Base-by-base conservation (phyloP, 768 basidiomycete species). In the Boletus rufocinnamomeus region DNA sequence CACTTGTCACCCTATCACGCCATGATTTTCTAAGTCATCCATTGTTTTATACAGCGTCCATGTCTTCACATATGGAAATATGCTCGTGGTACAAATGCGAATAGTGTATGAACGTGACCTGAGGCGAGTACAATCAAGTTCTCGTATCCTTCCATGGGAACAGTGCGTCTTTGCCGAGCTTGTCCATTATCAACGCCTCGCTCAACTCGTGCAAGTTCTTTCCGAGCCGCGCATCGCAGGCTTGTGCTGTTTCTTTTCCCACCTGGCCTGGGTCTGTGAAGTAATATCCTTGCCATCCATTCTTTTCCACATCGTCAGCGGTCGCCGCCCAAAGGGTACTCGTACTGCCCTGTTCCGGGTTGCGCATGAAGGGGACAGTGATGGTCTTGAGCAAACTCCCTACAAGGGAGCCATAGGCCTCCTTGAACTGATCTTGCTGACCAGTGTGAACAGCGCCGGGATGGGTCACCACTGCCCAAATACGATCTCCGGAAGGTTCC, bases 321-420 rank as follows among this genome's bases (percentile, higher is more conserved):
- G 73, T 74, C 32, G 72, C 73, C 9, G 73, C 68, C 68, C 69
- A 75, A 35, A 74, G 65, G 32, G 71, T 67, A 55, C 54, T 41
- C 40, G 10, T 41, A 41, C 40, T 41, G 10, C 40, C 19, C 11
- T 41, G 40, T 11, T 41, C 40, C 9, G 40, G 40, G 19, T 41
- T 41, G 40, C n/a, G 40, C 19, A 21, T n/a, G 16, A 41, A 41
- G 9, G 40, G 40, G 19, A 11, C 40, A 21, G 19, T n/a, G 40
- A 21, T 7, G 6, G 19, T n/a, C 10, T 41, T 41, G 40, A 41
- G 40, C 40, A 41, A 41, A 21, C 19, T 21, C 40, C 40, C 19
- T 21, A 41, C 40, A 41, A 41, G 8, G 40, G 40, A n/a, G n/a
- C 40, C 40, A 11, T n/a, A 41, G 11, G 19, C 40, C 35, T 38